Evolutionary conservation across 345 rosid species (phyloP).

Genomic region (Salix arbutifolia): DNA sequence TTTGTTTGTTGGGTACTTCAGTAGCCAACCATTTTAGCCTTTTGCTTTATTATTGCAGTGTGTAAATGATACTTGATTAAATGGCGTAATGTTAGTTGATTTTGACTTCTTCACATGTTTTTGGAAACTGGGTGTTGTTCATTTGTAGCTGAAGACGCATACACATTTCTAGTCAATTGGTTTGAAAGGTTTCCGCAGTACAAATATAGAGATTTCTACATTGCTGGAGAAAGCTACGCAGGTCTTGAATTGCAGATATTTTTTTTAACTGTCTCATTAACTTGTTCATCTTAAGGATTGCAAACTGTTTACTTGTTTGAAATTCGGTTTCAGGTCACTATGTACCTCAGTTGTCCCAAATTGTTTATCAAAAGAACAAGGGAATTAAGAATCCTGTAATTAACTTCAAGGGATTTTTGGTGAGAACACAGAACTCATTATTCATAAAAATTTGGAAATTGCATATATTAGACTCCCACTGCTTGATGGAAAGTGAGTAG

Average conservation of each 20-base stretch:
- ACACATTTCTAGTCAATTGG: constrained; percentile 75
- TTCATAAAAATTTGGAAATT: not conserved
- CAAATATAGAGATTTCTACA: constrained; percentile 89
- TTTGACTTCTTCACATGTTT: constrained; percentile 11
- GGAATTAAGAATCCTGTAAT: constrained; percentile 59
- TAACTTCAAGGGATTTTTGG: constrained; percentile 93
- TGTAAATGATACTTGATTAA: not conserved
- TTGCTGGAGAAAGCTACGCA: constrained; percentile 95
- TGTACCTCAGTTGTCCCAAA: constrained; percentile 91
- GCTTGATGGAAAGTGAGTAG: constrained; percentile 2
- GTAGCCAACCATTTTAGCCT: not conserved
- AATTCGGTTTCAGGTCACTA: constrained; percentile 64
- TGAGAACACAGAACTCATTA: constrained; percentile 25
- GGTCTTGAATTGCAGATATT: constrained; percentile 31
- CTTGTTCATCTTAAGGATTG: not conserved
- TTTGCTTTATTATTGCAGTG: not conserved
- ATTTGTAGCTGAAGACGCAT: constrained; percentile 83
- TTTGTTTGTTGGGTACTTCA: not conserved
- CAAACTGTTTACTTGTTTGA: not conserved
- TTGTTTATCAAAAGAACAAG: constrained; percentile 62
- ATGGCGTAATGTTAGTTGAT: constrained; percentile 6
- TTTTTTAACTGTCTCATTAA: not conserved
- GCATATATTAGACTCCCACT: not conserved
- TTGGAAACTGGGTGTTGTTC: constrained; percentile 12
- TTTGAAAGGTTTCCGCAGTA: constrained; percentile 92